Evolutionary conservation across 148 eudicot genomes (phyloP).

Genomic region (Camellia sinensis): DNA sequence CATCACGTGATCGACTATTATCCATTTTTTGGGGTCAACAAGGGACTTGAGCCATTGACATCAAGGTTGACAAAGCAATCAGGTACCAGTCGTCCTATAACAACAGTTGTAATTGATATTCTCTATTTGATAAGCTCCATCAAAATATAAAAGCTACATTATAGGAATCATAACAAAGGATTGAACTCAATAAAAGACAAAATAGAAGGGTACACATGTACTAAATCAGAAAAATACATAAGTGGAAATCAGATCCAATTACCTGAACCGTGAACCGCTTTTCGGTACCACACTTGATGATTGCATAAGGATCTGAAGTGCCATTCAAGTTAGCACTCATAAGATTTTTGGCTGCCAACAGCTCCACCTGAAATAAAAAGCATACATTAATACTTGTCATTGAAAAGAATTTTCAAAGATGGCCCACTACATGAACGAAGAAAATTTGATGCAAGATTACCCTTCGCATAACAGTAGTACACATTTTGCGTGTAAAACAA

Average conservation of each 20-base stretch:
- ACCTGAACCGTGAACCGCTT: conserved; percentile 99
- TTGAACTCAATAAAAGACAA: neutral
- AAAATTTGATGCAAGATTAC: neutral
- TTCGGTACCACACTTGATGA: conserved; percentile 81
- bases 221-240: neutral
- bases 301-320: conserved; percentile 93
- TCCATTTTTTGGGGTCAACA: neutral
- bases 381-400: neutral
- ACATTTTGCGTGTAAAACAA: neutral
- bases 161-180: neutral
- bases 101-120: neutral
- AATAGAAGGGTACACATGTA: neutral
- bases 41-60: neutral
- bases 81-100: neutral
- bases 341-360: conserved; percentile 90
- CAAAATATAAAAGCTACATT: neutral
- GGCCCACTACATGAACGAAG: neutral
- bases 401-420: neutral
- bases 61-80: neutral
- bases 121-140: neutral
- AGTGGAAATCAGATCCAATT: conserved; percentile 14
- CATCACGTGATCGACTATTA: neutral
- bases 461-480: neutral
- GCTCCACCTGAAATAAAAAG: conserved; percentile 55
- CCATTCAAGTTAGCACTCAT: conserved; percentile 83